These are phyloP conservation scores for Penicillium tannophilum DNA, from an alignment of 495 filamentous ascomycete genomes.

Conservation along the genomic window DNA sequence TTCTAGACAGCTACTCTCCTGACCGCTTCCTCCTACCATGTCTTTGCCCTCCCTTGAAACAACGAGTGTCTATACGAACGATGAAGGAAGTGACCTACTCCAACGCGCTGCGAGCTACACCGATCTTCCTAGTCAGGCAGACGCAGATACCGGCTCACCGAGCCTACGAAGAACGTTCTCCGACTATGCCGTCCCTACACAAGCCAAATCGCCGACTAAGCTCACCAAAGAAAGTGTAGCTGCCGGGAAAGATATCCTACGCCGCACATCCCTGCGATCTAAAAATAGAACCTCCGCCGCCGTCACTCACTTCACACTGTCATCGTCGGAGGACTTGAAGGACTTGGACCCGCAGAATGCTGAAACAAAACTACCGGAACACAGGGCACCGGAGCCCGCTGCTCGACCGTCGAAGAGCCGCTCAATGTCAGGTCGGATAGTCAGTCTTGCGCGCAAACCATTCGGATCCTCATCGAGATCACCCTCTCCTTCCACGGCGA, in stretches of 20 bases:
- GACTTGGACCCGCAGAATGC: slow-evolving; percentile 24
- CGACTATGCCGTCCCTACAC: slow-evolving; percentile 38
- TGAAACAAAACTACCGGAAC: slow-evolving; percentile 32
- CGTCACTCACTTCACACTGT: slow-evolving; percentile 42
- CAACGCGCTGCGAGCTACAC: slow-evolving; percentile 48
- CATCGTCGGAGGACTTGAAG: slow-evolving; percentile 40
- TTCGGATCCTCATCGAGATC: slow-evolving; percentile 69
- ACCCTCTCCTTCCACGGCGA: slow-evolving; percentile 55
- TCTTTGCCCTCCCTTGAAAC: slow-evolving; percentile 34
- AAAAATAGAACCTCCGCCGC: slow-evolving; percentile 38
- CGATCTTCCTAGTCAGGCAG: slow-evolving; percentile 36
- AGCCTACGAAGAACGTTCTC: slow-evolving; percentile 48
- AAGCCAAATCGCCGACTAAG: slow-evolving; percentile 42
- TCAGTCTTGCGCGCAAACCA: slow-evolving; percentile 65
- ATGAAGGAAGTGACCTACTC: slow-evolving; percentile 31
- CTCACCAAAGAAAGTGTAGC: slow-evolving; percentile 48
- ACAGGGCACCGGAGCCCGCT: slow-evolving; percentile 41
- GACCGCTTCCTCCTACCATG: slow-evolving; percentile 31
- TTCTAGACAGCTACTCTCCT: slow-evolving; percentile 16
- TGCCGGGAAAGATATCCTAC: slow-evolving; percentile 50
- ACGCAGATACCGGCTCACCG: slow-evolving; percentile 27
- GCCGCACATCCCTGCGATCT: slow-evolving; percentile 46
- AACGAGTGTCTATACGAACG: slow-evolving; percentile 24
- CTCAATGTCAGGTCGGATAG: slow-evolving; percentile 65
- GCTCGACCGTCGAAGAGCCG: slow-evolving; percentile 48